phyloP scores from a whole-genome alignment of 768 basidiomycete species.

The Leucocoprinus birnbaumii region DNA sequence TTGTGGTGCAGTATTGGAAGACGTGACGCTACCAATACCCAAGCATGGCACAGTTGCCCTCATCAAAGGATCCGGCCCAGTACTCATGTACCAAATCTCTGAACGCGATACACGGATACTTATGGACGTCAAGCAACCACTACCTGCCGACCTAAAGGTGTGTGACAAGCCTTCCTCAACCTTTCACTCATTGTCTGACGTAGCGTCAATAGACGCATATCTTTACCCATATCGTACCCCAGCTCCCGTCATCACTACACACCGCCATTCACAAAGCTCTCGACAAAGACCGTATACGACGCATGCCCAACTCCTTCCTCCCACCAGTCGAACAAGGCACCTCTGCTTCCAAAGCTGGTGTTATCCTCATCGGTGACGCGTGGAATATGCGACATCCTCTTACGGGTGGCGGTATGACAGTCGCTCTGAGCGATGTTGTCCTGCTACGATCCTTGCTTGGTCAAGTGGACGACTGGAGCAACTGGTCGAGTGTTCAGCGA shows the following conservation, averaged over 20 bases:
- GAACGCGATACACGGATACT: conserved; percentile 90
- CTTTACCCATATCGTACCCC: conserved; percentile 67
- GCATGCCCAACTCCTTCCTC: conserved; percentile 96
- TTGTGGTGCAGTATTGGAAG: conserved; percentile 79
- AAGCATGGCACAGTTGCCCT: conserved; percentile 84
- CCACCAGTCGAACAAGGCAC: conserved; percentile 71
- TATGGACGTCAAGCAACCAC: conserved; percentile 81
- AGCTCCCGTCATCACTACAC: conserved; percentile 75
- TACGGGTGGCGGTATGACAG: conserved; percentile 98
- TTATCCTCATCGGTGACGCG: conserved; percentile 87
- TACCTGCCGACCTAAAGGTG: conserved; percentile 82
- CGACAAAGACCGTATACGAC: conserved; percentile 76
- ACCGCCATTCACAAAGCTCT: conserved; percentile 63
- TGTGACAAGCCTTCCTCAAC: conserved; percentile 20
- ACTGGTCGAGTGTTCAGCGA: conserved; percentile 50
- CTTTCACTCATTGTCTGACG: conserved; percentile 6
- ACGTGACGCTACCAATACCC: conserved; percentile 68
- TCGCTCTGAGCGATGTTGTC: conserved; percentile 86
- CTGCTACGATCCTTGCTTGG: conserved; percentile 62
- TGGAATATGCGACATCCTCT: conserved; percentile 99
- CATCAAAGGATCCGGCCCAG: conserved; percentile 79
- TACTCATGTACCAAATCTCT: conserved; percentile 90
- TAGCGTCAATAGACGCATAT: conserved; percentile 56
- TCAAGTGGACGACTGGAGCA: conserved; percentile 35
- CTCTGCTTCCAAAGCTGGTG: conserved; percentile 55